phyloP scores from a whole-genome alignment of 345 rosid genomes.

The Adansonia digitata region DNA sequence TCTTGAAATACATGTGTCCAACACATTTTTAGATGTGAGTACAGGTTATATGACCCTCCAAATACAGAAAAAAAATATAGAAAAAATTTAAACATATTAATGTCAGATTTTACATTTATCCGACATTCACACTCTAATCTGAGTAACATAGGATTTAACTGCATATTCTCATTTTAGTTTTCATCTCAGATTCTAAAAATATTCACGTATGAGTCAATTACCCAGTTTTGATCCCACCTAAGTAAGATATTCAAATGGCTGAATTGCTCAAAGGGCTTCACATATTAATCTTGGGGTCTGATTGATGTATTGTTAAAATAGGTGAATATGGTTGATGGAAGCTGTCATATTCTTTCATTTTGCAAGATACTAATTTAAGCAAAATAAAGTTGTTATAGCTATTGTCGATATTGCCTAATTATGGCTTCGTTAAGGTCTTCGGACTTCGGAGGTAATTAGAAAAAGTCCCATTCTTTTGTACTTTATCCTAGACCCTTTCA shows the following conservation, averaged over 20 bases:
- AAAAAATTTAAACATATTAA: no score
- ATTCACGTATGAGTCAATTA: background rate
- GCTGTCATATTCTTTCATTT: background rate
- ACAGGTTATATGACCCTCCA: no score
- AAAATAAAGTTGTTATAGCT: background rate
- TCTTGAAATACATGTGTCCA: background rate
- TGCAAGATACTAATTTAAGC: background rate
- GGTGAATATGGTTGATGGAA: background rate
- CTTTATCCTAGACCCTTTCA: background rate
- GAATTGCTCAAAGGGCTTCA: background rate
- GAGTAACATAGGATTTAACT: background rate
- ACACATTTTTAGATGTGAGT: no score
- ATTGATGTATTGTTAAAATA: no score
- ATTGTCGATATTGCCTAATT: background rate
- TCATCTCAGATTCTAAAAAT: background rate
- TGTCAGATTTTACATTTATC: no score
- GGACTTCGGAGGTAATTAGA: background rate
- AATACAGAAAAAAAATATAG: no score
- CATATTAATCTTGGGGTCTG: background rate
- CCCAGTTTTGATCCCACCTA: background rate
- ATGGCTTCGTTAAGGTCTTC: background rate
- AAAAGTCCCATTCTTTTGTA: background rate
- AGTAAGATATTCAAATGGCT: background rate
- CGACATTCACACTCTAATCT: background rate
- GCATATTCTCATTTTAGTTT: background rate